Percentiles rank a stretch among this genome's conserved stretches.
Evolutionary conservation across 257 asterid genomes (phyloP).

Genomic region (Primulina huaijiensis): DNA sequence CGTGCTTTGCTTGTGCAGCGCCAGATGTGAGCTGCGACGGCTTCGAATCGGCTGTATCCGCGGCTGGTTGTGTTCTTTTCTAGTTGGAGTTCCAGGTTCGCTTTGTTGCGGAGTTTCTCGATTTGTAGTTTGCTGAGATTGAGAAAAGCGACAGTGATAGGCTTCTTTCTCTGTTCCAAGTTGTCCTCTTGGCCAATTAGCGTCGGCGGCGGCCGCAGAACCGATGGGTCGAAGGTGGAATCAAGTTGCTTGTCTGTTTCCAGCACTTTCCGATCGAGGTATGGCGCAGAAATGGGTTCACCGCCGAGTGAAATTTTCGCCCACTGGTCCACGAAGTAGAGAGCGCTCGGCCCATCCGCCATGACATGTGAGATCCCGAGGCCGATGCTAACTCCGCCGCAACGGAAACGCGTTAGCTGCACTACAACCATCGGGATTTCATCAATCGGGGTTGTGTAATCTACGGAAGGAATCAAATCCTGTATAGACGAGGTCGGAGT

Average conservation of each 20-base stretch:
- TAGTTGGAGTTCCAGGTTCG: constrained; percentile 29
- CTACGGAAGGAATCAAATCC: constrained; percentile 42
- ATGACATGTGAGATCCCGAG: constrained; percentile 46
- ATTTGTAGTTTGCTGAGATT: constrained; percentile 34
- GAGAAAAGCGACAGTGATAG: constrained; percentile 35
- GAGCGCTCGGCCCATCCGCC: constrained; percentile 56
- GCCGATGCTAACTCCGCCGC: constrained; percentile 53
- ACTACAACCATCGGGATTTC: constrained; percentile 43
- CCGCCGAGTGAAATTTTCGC: constrained; percentile 36
- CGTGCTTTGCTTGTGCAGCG: constrained; percentile 49
- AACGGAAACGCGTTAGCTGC: constrained; percentile 47
- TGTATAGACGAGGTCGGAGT: constrained; percentile 42
- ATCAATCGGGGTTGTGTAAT: constrained; percentile 45
- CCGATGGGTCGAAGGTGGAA: constrained; percentile 36
- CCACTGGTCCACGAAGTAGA: constrained; percentile 47
- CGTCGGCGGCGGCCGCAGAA: constrained; percentile 45
- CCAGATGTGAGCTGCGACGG: constrained; percentile 79
- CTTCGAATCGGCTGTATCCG: constrained; percentile 56
- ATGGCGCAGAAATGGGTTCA: constrained; percentile 27
- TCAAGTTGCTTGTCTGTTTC: constrained; percentile 21
- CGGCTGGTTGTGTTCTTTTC: constrained; percentile 14
- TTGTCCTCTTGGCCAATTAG: constrained; percentile 36
- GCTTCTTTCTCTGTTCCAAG: constrained; percentile 43
- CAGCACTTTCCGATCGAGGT: constrained; percentile 31
- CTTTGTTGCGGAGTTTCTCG: constrained; percentile 43